phyloP scores from a whole-genome alignment of 768 basidiomycete species.

The Leccinum boreale region DNA sequence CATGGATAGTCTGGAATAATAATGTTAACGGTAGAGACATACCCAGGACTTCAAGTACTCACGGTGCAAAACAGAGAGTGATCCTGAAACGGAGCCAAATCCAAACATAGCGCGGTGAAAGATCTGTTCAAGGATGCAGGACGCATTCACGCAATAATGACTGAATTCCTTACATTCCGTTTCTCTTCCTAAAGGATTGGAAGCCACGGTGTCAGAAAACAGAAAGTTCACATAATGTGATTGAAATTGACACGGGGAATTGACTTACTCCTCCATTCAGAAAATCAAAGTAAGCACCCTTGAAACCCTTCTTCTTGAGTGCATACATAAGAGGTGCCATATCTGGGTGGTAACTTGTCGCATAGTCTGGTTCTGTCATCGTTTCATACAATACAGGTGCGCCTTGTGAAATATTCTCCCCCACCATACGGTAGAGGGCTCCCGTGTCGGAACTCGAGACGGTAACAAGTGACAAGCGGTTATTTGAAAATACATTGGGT shows the following conservation, averaged over 20 bases:
- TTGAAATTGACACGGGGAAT: not conserved
- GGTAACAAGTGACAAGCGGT: conserved; percentile 30
- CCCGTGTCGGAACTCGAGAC: conserved; percentile 10
- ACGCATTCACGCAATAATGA: not conserved
- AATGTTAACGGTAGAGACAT: not conserved
- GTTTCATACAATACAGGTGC: conserved; percentile 22
- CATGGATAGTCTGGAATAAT: conserved; percentile 23
- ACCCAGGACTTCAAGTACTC: not conserved
- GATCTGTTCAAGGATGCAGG: conserved; percentile 8
- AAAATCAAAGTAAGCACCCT: conserved; percentile 22
- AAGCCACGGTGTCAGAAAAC: not conserved
- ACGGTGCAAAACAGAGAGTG: conserved; percentile 23
- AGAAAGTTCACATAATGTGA: not conserved
- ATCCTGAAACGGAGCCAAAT: conserved; percentile 16
- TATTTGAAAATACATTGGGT: conserved; percentile 30
- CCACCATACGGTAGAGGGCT: conserved; percentile 6
- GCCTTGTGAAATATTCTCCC: conserved; percentile 11
- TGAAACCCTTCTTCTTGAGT: conserved; percentile 11
- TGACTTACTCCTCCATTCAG: conserved; percentile 21
- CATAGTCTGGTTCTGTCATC: conserved; percentile 25
- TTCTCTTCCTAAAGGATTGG: conserved; percentile 7
- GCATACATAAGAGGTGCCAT: conserved; percentile 24
- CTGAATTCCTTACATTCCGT: conserved; percentile 8
- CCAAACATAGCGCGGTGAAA: conserved; percentile 27
- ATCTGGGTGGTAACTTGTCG: conserved; percentile 18